These are phyloP conservation scores for Melaleuca quinquenervia DNA, from an alignment of 345 rosid genomes.

Conservation along the genomic window DNA sequence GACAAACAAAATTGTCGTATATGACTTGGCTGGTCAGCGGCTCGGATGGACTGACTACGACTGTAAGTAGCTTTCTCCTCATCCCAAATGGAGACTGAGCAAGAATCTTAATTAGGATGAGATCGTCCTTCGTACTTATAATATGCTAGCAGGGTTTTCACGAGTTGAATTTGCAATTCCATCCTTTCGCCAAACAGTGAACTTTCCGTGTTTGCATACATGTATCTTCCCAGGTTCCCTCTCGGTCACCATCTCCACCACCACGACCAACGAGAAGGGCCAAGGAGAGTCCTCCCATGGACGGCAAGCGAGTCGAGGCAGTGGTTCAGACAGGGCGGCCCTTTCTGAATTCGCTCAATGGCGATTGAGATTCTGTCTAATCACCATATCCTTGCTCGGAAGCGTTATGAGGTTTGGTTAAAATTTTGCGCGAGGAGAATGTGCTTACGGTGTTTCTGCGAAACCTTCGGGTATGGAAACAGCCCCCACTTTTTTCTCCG, in stretches of 20 bases:
- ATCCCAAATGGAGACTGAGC: background rate
- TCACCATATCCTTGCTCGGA: background rate
- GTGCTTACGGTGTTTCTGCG: background rate
- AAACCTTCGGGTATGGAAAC: background rate
- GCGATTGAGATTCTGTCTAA: conserved; percentile 11
- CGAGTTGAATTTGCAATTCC: background rate
- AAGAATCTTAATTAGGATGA: background rate
- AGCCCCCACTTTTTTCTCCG: background rate
- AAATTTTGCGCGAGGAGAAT: background rate
- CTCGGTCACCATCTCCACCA: conserved; percentile 73
- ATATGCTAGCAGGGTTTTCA: background rate
- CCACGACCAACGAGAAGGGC: conserved; percentile 40
- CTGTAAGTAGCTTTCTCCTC: conserved; percentile 37
- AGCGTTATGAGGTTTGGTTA: background rate
- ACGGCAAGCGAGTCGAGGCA: conserved; percentile 30
- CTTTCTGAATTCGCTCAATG: conserved; percentile 1
- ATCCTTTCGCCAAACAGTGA: background rate
- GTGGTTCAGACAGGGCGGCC: conserved; percentile 10
- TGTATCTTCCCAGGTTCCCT: conserved; percentile 40
- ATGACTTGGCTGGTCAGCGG: conserved; percentile 74
- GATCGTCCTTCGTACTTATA: background rate
- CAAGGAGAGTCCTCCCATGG: conserved; percentile 45
- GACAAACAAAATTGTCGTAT: conserved; percentile 81
- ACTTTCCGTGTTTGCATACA: background rate
- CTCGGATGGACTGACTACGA: conserved; percentile 89